phyloP scores from a whole-genome alignment of 1,284 basidiomycete species.

The Sanghuangporus weigelae region DNA sequence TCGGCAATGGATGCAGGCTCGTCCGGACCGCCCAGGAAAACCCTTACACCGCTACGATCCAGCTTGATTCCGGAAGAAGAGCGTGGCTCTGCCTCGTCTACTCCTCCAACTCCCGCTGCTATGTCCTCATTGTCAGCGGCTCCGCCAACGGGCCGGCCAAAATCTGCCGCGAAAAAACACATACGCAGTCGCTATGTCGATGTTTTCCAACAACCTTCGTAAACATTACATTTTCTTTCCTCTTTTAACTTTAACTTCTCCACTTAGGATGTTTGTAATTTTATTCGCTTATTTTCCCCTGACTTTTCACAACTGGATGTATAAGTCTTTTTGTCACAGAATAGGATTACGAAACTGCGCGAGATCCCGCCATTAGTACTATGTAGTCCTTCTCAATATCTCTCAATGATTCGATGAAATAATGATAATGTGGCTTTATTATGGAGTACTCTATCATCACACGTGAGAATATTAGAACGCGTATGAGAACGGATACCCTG shows the following conservation, averaged over 20 bases:
- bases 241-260: neutral
- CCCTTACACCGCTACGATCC: slow-evolving; percentile 55
- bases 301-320: neutral
- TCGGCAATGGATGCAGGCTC: slow-evolving; percentile 53
- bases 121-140: slow-evolving; percentile 32
- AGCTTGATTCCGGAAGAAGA: slow-evolving; percentile 52
- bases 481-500: slow-evolving; percentile 70
- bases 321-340: no score
- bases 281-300: slow-evolving; percentile 8
- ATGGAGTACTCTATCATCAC: neutral
- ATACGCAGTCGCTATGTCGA: slow-evolving; percentile 82
- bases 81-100: slow-evolving; percentile 18
- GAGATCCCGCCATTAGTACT: neutral
- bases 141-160: slow-evolving; percentile 49
- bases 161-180: slow-evolving; percentile 64
- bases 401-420: neutral
- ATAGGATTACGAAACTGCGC: no score
- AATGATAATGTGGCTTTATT: neutral
- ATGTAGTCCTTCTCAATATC: neutral
- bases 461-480: slow-evolving; percentile 6
- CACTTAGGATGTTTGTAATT: slow-evolving; percentile 7
- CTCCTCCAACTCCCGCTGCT: slow-evolving; percentile 32
- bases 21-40: slow-evolving; percentile 43
- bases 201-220: slow-evolving; percentile 56
- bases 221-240: neutral